Conservation (phyloP, 805 yeast genomes). For the Yarrowia sp. region DNA sequence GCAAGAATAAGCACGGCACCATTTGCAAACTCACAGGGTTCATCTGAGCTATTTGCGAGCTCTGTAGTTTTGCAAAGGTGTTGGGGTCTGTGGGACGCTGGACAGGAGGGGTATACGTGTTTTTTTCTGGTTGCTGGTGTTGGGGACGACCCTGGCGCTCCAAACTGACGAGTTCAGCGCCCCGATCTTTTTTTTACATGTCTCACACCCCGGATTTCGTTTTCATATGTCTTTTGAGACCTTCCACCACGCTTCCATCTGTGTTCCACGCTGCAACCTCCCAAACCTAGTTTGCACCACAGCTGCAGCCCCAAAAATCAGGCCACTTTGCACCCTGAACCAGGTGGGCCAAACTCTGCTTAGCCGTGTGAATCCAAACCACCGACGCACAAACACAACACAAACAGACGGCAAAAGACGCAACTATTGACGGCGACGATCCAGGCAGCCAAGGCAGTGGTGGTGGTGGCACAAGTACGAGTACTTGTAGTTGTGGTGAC, state of each 20-base stretch:
- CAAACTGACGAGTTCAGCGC: too few species aligned
- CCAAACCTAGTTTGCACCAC: background rate
- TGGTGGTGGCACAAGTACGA: too few species aligned
- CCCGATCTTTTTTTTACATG: background rate
- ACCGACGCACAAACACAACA: background rate
- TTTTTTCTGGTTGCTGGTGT: too few species aligned
- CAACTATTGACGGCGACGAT: constrained; percentile 11
- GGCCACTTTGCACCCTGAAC: constrained; percentile 24
- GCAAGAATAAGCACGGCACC: constrained; percentile 24
- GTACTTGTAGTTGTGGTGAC: too few species aligned
- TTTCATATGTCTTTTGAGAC: background rate
- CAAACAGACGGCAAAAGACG: constrained; percentile 1
- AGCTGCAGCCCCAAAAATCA: background rate
- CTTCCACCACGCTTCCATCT: constrained; percentile 11
- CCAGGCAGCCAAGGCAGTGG: too few species aligned
- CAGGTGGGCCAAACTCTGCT: constrained; percentile 15
- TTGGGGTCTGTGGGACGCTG: too few species aligned
- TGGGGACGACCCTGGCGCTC: too few species aligned
- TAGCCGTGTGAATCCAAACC: constrained; percentile 31
- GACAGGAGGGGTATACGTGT: too few species aligned
- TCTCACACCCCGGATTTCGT: constrained; percentile 22
- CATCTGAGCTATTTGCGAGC: background rate
- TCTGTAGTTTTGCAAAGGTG: too few species aligned
- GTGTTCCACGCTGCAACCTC: constrained; percentile 6
- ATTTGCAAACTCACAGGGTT: background rate